These are phyloP conservation scores for Neoboletus magnificus DNA, from an alignment of 768 basidiomycete species.

Conservation along the genomic window DNA sequence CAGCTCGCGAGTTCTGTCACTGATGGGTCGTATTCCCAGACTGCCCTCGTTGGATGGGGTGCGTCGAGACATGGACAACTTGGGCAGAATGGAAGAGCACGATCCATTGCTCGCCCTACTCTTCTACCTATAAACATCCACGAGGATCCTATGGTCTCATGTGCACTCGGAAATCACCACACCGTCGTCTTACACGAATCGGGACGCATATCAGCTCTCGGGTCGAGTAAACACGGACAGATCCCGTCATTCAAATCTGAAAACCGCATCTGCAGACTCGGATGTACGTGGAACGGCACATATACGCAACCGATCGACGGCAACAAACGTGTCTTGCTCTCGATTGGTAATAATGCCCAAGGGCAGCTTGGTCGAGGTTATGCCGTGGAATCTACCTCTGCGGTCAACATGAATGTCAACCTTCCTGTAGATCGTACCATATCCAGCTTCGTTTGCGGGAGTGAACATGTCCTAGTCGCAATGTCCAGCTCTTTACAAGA, in stretches of 20 bases:
- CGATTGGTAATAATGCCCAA: slow-evolving; percentile 52
- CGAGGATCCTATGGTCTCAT: slow-evolving; percentile 32
- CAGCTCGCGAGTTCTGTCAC: slow-evolving; percentile 35
- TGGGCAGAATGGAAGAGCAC: slow-evolving; percentile 34
- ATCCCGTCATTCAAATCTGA: slow-evolving; percentile 37
- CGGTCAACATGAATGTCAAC: slow-evolving; percentile 5
- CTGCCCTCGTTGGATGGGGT: slow-evolving; percentile 75
- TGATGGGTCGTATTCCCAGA: slow-evolving; percentile 19
- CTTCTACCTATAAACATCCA: slow-evolving; percentile 34
- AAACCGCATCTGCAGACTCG: slow-evolving; percentile 33
- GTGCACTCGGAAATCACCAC: slow-evolving; percentile 53
- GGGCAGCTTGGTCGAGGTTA: slow-evolving; percentile 61
- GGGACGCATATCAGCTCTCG: slow-evolving; percentile 50
- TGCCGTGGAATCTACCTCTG: neutral
- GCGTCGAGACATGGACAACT: slow-evolving; percentile 83
- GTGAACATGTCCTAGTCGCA: slow-evolving; percentile 73
- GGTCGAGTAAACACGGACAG: slow-evolving; percentile 73
- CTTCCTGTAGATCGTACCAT: slow-evolving; percentile 25
- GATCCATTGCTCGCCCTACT: slow-evolving; percentile 20
- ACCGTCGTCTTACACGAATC: slow-evolving; percentile 42
- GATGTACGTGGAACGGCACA: slow-evolving; percentile 81
- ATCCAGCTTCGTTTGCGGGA: slow-evolving; percentile 63
- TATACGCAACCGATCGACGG: slow-evolving; percentile 40
- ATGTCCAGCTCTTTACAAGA: slow-evolving; percentile 26
- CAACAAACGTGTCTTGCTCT: slow-evolving; percentile 33